Evolutionary conservation across 164 flowering plant species (phyloP).

Genomic region (Platanus orientalis): DNA sequence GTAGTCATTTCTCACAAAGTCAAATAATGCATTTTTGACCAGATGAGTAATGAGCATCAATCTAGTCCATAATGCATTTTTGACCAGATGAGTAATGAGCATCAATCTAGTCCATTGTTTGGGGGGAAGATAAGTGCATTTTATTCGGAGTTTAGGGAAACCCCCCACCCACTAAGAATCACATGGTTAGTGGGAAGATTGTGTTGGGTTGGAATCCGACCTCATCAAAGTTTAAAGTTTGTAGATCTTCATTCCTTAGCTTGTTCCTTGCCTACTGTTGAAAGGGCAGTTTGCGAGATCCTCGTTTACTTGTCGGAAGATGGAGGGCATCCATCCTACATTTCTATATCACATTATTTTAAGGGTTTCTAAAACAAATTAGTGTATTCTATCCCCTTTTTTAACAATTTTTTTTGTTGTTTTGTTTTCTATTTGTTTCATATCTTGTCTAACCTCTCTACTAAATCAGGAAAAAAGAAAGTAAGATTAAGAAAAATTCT

Average conservation of each 20-base stretch:
- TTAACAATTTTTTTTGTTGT: no score
- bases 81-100: no score
- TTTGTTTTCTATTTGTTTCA: no score
- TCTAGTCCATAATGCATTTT: no score
- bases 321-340: constrained; percentile 4
- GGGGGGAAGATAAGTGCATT: constrained; percentile 5
- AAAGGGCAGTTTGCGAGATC: constrained; percentile 26
- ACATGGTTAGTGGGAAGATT: constrained; percentile 25
- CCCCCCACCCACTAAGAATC: constrained; percentile 15
- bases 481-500: no score
- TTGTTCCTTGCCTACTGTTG: constrained; percentile 21
- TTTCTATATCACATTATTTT: constrained; percentile 25
- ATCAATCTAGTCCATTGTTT: constrained; percentile 2
- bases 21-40: background rate
- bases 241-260: background rate
- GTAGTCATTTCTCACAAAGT: background rate
- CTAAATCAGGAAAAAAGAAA: no score
- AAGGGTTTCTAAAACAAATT: constrained; percentile 16
- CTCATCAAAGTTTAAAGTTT: constrained; percentile 4
- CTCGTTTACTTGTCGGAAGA: constrained; percentile 44
- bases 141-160: constrained; percentile 13
- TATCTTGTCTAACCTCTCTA: no score
- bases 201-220: constrained; percentile 5
- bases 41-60: no score
- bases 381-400: no score